Conservation (phyloP, 2,329 filamentous ascomycete genomes). For the Penicillium sp. region DNA sequence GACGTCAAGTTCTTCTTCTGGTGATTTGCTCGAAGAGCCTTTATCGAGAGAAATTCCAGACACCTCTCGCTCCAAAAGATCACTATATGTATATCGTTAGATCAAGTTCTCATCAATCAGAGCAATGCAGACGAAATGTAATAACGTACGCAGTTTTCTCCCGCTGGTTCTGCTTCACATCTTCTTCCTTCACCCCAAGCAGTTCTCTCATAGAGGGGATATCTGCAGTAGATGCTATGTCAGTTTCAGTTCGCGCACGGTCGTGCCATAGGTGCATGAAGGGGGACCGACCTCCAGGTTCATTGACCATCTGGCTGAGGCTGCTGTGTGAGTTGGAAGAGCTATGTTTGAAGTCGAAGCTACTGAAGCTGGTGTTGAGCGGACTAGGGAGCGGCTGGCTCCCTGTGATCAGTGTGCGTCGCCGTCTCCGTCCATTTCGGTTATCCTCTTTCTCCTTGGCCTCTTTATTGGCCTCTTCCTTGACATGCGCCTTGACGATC, state of each 20-base stretch:
- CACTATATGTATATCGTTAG: conserved; percentile 53
- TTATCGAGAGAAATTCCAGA: conserved; percentile 94
- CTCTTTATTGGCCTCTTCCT: conserved; percentile 63
- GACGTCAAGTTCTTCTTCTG: conserved; percentile 40
- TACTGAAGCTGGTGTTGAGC: conserved; percentile 86
- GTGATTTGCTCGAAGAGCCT: conserved; percentile 43
- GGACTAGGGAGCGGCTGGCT: conserved; percentile 95
- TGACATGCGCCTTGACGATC: conserved; percentile 94
- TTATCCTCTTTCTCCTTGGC: conserved; percentile 91
- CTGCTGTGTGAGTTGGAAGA: conserved; percentile 69
- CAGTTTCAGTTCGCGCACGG: conserved; percentile 36
- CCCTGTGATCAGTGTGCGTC: conserved; percentile 92
- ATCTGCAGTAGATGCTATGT: conserved; percentile 45
- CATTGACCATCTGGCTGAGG: conserved; percentile 79
- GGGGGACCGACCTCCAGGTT: conserved; percentile 59
- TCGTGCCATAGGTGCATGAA: conserved; percentile 28
- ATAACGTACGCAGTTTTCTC: conserved; percentile 91
- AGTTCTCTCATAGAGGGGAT: conserved; percentile 58
- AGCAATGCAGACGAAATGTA: background rate
- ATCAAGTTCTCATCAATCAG: background rate
- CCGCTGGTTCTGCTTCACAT: conserved; percentile 71
- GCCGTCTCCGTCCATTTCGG: conserved; percentile 82
- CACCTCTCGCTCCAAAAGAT: conserved; percentile 87
- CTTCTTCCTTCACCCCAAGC: conserved; percentile 56
- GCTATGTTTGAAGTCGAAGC: conserved; percentile 63